A percentile compares a stretch with the other conserved stretches of the same genome.
These are phyloP conservation scores for Amoebophrya sp. DNA, from an alignment of 169 alveolate genomes.

Conservation along the genomic window DNA sequence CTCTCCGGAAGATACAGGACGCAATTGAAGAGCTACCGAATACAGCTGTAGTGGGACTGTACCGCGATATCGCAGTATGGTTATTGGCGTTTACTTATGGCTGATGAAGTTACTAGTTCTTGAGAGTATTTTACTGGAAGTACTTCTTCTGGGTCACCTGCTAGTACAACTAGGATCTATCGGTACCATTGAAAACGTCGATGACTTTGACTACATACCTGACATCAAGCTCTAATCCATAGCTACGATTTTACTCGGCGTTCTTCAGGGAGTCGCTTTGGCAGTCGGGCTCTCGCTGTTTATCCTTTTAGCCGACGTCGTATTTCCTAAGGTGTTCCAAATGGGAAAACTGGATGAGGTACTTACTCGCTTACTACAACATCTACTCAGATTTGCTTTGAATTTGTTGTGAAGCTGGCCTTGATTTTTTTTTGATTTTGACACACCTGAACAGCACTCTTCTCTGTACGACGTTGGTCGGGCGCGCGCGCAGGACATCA, in stretches of 20 bases:
- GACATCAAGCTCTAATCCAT: background rate
- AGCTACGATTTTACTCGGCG: background rate
- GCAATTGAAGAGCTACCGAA: background rate
- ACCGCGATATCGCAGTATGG: background rate
- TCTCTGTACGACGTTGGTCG: background rate
- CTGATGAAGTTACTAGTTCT: too few relatives aligned
- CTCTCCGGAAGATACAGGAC: background rate
- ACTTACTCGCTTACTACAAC: too few relatives aligned
- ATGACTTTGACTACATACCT: background rate
- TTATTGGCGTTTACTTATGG: background rate
- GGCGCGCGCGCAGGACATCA: background rate
- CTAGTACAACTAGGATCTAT: too few relatives aligned
- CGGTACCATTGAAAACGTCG: background rate
- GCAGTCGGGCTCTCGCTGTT: background rate
- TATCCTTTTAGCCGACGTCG: background rate
- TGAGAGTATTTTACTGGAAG: too few relatives aligned
- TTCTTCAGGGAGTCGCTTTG: background rate
- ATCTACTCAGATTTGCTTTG: too few relatives aligned
- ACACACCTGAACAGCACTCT: background rate
- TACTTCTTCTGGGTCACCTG: too few relatives aligned
- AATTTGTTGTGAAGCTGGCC: background rate
- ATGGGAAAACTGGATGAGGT: background rate
- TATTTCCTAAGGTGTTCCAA: background rate
- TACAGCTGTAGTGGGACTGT: background rate
- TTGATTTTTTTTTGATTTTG: background rate